Base-by-base conservation (phyloP, 106 monocot genomes). In the Posidonia australis region DNA sequence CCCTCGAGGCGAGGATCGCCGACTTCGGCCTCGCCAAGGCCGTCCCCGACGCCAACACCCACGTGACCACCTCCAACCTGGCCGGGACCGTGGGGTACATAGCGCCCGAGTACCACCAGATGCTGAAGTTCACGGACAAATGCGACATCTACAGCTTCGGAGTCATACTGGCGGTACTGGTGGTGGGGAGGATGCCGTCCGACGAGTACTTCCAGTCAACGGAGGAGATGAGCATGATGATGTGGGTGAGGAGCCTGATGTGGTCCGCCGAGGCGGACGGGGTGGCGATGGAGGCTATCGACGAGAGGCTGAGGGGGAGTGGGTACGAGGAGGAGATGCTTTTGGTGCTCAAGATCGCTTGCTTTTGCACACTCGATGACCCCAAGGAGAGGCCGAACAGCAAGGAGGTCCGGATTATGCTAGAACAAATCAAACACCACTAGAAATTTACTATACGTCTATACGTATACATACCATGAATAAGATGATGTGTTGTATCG, bases 41-140 rank as follows among this genome's bases (percentile, higher is more conserved):
- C 24, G 63, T 83, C 7, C 78, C 86, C 3, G 90, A 86, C 28
- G 68, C 78, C 5, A 45, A 81, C 48, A 84, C 88, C 0, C 84
- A 84, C 71, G 73, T 83, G 57, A 79, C 83, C 3, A 58, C 80
- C 17, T 78, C 83, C 9, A 68, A 79, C 46, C 68, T 91, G 13
- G 90, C 90, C 1, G 91, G 91, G 0, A 87, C 91, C 0, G 53
- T 68, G 13, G 86, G 90, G 10, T 86, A 81, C 54, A 87, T 92
- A 41, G 84, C 91, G n/a, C 90, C 86, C 11, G 90, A 91, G 86
- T 91, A 91, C 64, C 74, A 86, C 60, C 83, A 81, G 79, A 73
- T 66, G 48, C 76, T 83, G 13, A 83, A 77, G 53, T 86, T 78
- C 56, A 86, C 90, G 0, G 71, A 73, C 9, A 91, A 86, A 68